Evolutionary conservation across 2,329 filamentous ascomycete genomes (phyloP).

Genomic region (Paramyrothecium roridum): DNA sequence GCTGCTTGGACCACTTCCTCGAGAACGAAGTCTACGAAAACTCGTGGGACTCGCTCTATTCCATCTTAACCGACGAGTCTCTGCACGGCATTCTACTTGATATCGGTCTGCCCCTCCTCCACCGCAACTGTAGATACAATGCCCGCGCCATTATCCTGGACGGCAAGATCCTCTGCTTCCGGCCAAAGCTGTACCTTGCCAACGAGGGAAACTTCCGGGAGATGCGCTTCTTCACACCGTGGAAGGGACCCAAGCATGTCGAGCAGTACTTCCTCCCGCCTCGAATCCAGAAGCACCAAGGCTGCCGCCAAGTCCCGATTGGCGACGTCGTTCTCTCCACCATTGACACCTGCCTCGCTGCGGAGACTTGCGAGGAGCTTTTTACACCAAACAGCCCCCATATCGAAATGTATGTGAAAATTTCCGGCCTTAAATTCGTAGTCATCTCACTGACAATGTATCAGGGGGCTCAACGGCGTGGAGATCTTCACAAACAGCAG

Average conservation of each 20-base stretch:
- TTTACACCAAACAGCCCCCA: slow-evolving; percentile 7
- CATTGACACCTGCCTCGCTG: slow-evolving; percentile 28
- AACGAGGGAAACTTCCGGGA: slow-evolving; percentile 33
- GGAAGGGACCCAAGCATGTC: slow-evolving; percentile 25
- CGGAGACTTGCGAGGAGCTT: slow-evolving; percentile 33
- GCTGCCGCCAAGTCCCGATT: slow-evolving; percentile 31
- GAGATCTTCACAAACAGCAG: slow-evolving; percentile 25
- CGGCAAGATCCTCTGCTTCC: slow-evolving; percentile 66
- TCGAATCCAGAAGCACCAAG: slow-evolving; percentile 24
- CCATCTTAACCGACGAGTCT: slow-evolving; percentile 26
- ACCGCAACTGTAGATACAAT: slow-evolving; percentile 33
- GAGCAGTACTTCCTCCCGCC: slow-evolving; percentile 31
- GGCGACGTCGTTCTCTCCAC: slow-evolving; percentile 34
- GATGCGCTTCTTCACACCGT: slow-evolving; percentile 33
- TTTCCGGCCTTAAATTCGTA: too few species aligned
- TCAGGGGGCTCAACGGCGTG: slow-evolving; percentile 5
- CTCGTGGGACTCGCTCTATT: slow-evolving; percentile 25
- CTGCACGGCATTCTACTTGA: slow-evolving; percentile 35
- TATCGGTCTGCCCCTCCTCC: slow-evolving; percentile 38
- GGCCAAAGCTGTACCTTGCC: slow-evolving; percentile 25
- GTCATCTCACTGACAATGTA: too few species aligned
- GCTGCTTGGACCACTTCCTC: slow-evolving; percentile 38
- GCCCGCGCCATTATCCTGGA: slow-evolving; percentile 40
- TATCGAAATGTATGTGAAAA: too few species aligned
- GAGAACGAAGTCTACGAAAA: slow-evolving; percentile 37